phyloP scores from a whole-genome alignment of 768 basidiomycete species.

The Gyrodon lividus region DNA sequence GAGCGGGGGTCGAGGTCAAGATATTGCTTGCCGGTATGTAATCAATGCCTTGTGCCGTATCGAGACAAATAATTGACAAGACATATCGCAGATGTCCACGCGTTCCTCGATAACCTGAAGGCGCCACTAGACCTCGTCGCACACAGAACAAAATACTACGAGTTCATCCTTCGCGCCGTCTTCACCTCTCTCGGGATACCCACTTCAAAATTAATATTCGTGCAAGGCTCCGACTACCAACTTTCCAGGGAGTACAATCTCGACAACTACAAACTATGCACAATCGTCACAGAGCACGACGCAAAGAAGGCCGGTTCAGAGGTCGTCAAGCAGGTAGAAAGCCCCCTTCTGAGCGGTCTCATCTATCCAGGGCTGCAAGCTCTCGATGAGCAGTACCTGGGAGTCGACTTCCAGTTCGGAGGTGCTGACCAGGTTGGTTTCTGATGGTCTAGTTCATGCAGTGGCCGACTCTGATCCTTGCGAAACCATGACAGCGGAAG shows the following conservation, averaged over 20 bases:
- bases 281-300: constrained; percentile 93
- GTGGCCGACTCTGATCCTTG: background rate
- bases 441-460: background rate
- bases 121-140: constrained; percentile 90
- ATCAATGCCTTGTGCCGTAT: background rate
- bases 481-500: constrained; percentile 67
- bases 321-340: constrained; percentile 97
- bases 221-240: constrained; percentile 92
- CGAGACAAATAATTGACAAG: background rate
- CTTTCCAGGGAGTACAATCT: constrained; percentile 88
- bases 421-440: constrained; percentile 88
- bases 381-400: constrained; percentile 95
- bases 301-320: constrained; percentile 98
- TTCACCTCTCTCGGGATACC: constrained; percentile 91
- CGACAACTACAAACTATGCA: constrained; percentile 90
- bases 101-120: constrained; percentile 96
- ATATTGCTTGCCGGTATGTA: constrained; percentile 73
- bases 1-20: constrained; percentile 88
- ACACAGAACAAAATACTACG: constrained; percentile 88
- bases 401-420: constrained; percentile 95
- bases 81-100: constrained; percentile 73
- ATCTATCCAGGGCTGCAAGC: constrained; percentile 97
- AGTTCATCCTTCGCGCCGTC: constrained; percentile 75
- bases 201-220: constrained; percentile 76
- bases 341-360: constrained; percentile 84